A percentile compares a stretch with the other conserved stretches of the same genome.
These are phyloP conservation scores for Escovopsis weberi DNA, from an alignment of 2,329 filamentous ascomycete species.

Conservation along the genomic window DNA sequence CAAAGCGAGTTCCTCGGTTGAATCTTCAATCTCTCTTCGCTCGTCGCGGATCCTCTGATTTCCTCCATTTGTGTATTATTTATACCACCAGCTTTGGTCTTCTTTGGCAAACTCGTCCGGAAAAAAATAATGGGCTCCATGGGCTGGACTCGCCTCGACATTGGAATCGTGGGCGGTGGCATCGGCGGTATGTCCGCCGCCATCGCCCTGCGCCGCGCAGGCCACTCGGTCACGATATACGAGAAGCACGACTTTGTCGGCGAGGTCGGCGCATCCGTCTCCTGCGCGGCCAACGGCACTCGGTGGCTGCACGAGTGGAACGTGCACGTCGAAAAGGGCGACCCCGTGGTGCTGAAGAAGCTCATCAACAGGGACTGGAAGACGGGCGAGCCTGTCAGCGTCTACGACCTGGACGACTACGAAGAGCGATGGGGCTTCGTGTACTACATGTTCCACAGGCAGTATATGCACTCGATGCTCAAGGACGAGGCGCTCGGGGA, in stretches of 20 bases:
- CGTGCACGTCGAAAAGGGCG: constrained; percentile 47
- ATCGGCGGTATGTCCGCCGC: constrained; percentile 33
- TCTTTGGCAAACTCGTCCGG: too few species aligned
- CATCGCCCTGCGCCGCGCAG: constrained; percentile 31
- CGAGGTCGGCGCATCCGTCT: constrained; percentile 53
- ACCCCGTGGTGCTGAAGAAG: constrained; percentile 49
- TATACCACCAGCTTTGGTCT: too few species aligned
- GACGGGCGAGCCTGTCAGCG: constrained; percentile 49
- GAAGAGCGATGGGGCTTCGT: constrained; percentile 49
- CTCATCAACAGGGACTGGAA: constrained; percentile 58
- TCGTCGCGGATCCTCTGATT: too few species aligned
- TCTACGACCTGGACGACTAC: constrained; percentile 50
- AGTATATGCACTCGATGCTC: constrained; percentile 55
- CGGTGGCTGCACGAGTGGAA: constrained; percentile 56
- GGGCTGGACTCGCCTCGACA: constrained; percentile 30
- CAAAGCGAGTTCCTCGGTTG: too few species aligned
- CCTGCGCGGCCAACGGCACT: constrained; percentile 55
- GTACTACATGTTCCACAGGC: constrained; percentile 57
- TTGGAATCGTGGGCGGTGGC: constrained; percentile 31
- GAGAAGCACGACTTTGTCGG: constrained; percentile 51
- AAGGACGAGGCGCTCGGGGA: constrained; percentile 42
- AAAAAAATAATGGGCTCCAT: constrained; percentile 12
- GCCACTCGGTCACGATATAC: constrained; percentile 44
- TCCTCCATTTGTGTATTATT: too few species aligned
- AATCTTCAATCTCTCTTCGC: too few species aligned